Evolutionary conservation across 768 basidiomycete genomes (phyloP).

Genomic region (Mycena rebaudengoi): DNA sequence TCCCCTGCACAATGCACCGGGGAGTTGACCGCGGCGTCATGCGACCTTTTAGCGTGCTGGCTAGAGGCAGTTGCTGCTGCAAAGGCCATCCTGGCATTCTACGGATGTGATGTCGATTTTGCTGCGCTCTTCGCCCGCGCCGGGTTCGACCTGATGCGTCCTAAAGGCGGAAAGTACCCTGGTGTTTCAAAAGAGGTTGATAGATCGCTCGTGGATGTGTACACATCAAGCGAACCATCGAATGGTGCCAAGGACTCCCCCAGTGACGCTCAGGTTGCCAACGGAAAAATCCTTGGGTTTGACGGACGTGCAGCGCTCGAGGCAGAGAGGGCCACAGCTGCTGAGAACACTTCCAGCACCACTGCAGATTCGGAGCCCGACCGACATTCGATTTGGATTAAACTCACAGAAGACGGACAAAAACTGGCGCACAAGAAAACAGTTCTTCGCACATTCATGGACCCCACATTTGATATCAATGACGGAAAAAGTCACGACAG

Average conservation of each 20-base stretch:
- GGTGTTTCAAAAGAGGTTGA: conserved; percentile 15
- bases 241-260: not conserved
- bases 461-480: conserved; percentile 13
- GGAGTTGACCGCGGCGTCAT: conserved; percentile 1
- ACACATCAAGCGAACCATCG: not conserved
- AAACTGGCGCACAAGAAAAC: conserved; percentile 11
- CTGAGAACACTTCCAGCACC: not conserved
- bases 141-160: conserved; percentile 15
- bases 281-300: not conserved
- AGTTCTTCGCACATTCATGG: conserved; percentile 7
- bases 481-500: not conserved
- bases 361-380: not conserved
- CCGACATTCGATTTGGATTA: not conserved
- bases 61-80: not conserved
- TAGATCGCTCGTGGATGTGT: conserved; percentile 7
- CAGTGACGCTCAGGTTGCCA: not conserved
- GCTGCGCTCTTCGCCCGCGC: not conserved
- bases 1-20: not conserved
- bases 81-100: not conserved
- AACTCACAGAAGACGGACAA: not conserved
- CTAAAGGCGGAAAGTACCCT: conserved; percentile 16
- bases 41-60: conserved; percentile 2
- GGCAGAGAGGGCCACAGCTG: not conserved
- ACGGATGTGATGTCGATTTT: conserved; percentile 1
- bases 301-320: not conserved